A percentile compares a stretch with the other conserved stretches of the same genome.
Evolutionary conservation across 257 asterid species (phyloP).

Genomic region (Perilla frutescens): DNA sequence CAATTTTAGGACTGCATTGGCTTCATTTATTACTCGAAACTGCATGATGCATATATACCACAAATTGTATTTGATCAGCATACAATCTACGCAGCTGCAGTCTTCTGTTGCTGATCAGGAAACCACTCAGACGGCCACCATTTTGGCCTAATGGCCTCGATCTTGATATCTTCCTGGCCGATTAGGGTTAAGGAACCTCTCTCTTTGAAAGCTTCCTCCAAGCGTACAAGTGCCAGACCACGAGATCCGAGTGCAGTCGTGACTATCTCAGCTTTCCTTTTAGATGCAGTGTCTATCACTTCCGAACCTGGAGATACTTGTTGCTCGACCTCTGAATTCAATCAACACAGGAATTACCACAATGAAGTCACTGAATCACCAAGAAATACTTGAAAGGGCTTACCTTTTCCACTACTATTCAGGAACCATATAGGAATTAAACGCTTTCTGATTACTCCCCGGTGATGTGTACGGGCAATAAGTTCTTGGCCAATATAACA

Average conservation of each 20-base stretch:
- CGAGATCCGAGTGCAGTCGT: constrained; percentile 78
- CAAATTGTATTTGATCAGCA: no score
- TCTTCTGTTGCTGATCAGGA: constrained; percentile 42
- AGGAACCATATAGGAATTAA: constrained; percentile 72
- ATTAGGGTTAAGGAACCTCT: constrained; percentile 48
- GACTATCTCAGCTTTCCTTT: constrained; percentile 68
- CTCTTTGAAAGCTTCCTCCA: constrained; percentile 67
- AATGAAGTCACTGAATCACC: background rate
- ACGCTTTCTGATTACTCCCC: constrained; percentile 86
- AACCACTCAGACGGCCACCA: constrained; percentile 98
- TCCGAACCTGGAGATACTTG: constrained; percentile 70
- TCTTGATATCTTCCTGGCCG: constrained; percentile 64
- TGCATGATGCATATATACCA: background rate
- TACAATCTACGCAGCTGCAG: constrained; percentile 47
- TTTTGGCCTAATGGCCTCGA: constrained; percentile 64
- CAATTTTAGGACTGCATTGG: no score
- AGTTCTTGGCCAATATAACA: constrained; percentile 96
- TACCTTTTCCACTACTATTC: constrained; percentile 63
- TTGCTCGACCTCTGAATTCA: constrained; percentile 55
- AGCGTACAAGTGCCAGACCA: constrained; percentile 71
- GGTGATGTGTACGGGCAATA: constrained; percentile 87
- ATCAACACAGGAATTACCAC: background rate
- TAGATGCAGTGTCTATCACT: constrained; percentile 55
- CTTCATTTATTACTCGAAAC: background rate
- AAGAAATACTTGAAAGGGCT: constrained; percentile 7